Evolutionary conservation across 2,329 filamentous ascomycete species (phyloP).

Genomic region (Diaporthe citriasiana): DNA sequence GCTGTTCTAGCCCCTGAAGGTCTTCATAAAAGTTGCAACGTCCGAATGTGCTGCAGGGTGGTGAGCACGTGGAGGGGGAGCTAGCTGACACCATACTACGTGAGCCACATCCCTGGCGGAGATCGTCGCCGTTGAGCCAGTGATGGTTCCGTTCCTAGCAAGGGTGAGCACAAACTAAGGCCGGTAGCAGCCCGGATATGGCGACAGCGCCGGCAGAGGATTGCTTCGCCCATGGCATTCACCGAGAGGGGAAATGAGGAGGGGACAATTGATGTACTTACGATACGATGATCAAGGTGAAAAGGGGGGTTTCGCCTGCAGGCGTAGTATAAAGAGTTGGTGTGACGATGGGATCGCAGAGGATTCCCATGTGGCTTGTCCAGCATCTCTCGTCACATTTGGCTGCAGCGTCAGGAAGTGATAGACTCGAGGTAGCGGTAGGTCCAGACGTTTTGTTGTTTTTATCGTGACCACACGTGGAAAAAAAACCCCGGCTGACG

Average conservation of each 20-base stretch:
- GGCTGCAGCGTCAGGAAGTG: conserved; percentile 19
- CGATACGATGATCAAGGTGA: conserved; percentile 20
- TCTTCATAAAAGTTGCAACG: conserved; percentile 12
- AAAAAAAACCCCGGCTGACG: neutral
- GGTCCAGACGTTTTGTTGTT: neutral
- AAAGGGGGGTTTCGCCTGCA: conserved; percentile 7
- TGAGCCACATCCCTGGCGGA: conserved; percentile 8
- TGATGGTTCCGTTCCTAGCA: conserved; percentile 18
- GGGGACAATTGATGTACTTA: conserved; percentile 25
- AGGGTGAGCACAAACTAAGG: conserved; percentile 5
- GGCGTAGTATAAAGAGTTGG: conserved; percentile 4
- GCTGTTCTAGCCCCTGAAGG: conserved; percentile 7
- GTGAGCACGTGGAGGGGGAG: conserved; percentile 23
- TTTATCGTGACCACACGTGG: neutral
- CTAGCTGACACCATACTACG: conserved; percentile 26
- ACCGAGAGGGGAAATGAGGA: conserved; percentile 21
- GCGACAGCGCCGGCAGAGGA: conserved; percentile 24
- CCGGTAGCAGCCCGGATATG: conserved; percentile 22
- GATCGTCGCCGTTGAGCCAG: conserved; percentile 27
- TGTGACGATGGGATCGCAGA: neutral
- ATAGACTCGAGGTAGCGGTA: conserved; percentile 22
- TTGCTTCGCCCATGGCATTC: conserved; percentile 10
- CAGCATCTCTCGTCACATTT: conserved; percentile 16
- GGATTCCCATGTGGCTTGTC: neutral
- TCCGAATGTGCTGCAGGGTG: conserved; percentile 9